Conservation (phyloP, 2,329 filamentous ascomycete species). For the Neofusicoccum parvum region DNA sequence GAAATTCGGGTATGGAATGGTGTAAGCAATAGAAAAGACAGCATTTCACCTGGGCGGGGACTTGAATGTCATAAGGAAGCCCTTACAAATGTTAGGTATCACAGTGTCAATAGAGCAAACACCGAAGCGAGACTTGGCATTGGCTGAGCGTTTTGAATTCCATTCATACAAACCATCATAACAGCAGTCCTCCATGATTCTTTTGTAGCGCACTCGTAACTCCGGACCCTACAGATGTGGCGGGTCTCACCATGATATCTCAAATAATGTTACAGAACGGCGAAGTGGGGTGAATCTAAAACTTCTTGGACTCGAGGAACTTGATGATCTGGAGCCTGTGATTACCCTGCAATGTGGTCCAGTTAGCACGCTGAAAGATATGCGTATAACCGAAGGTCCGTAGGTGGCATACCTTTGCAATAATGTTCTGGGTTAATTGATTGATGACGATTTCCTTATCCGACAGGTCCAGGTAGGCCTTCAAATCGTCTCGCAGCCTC, state of each 20-base stretch:
- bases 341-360: slow-evolving; percentile 27
- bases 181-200: neutral
- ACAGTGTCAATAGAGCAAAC: too few relatives aligned
- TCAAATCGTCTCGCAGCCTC: slow-evolving; percentile 66
- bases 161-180: too few relatives aligned
- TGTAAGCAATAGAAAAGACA: too few relatives aligned
- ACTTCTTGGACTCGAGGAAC: slow-evolving; percentile 39
- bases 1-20: too few relatives aligned
- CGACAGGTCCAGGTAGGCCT: slow-evolving; percentile 59
- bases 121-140: too few relatives aligned
- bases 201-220: neutral
- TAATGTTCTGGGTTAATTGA: slow-evolving; percentile 68
- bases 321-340: slow-evolving; percentile 35
- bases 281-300: slow-evolving; percentile 25
- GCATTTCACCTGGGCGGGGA: too few relatives aligned
- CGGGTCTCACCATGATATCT: neutral
- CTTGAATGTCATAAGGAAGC: too few relatives aligned
- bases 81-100: too few relatives aligned
- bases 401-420: slow-evolving; percentile 34
- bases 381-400: too few relatives aligned
- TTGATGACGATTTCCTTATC: slow-evolving; percentile 60
- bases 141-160: too few relatives aligned
- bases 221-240: slow-evolving; percentile 1
- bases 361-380: neutral
- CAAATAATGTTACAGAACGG: neutral